Evolutionary conservation across 352 stramenopile genomes (phyloP), one percentile per base, ranked within the genome.

Genomic region (Phytopythium chamaehyphon): DNA sequence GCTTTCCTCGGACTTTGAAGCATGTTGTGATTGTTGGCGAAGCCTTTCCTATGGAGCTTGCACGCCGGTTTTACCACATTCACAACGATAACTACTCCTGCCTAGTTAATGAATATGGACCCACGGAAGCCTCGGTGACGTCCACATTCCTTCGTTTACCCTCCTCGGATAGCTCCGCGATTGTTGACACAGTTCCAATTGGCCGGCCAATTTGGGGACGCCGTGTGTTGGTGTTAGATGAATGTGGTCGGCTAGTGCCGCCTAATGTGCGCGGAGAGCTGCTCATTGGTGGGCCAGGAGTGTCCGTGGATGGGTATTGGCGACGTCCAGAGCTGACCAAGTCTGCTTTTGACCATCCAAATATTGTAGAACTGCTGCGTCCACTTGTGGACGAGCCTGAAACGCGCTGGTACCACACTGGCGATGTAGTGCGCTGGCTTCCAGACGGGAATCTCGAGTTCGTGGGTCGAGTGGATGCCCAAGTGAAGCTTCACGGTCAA

Each of bases 401-500:
- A 24, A 12, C 31, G n/a, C 50, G 57, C 12, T 83, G 69, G 61
- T 91, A 90, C 47, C 72, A 75, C 26, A 90, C 79, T 0, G 83
- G 83, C 6, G 83, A 94, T 47, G 62, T 87, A 8, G 78, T 87
- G 26, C 81, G 83, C 47, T 78, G 79, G 57, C 47, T 83, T 19
- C 51, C 62, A 4, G 70, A 51, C 42, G 73, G 75, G 1, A 61
- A 76, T 40, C 52, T 92, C 16, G 57, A 88, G 11, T 90, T 90
- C 36, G 52, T 91, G 3, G 79, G 83, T 9, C 66, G 85, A 16
- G 74, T 74, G 1, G 85, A 95, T 53, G 61, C 73, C 3, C 85
- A 93, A 51, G 79, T 93, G 26, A 95, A 95, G 51, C 73, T 88
- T 2, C 73, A 82, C 18, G 85, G 83, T 12, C 89, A 90, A 62